Evolutionary conservation across 495 filamentous ascomycete species (phyloP).

Genomic region (Penicillium psychrofluorescens): DNA sequence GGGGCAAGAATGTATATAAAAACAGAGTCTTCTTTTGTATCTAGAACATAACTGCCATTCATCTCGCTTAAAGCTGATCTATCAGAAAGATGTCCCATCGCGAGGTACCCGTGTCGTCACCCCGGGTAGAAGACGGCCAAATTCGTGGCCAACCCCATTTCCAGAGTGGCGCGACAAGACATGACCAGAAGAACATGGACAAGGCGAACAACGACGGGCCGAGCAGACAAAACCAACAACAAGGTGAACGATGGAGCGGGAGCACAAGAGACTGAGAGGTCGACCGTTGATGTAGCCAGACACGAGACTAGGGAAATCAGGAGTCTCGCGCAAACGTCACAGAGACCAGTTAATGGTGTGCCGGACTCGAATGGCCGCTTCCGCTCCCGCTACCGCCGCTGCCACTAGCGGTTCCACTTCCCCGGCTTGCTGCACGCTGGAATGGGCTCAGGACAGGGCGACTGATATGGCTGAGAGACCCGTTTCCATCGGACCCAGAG

Average conservation of each 20-base stretch:
- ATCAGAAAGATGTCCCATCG: slow-evolving; percentile 5
- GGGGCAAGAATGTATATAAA: too few relatives aligned
- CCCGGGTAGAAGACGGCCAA: slow-evolving; percentile 1
- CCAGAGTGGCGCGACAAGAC: slow-evolving; percentile 4
- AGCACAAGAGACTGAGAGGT: slow-evolving; percentile 1
- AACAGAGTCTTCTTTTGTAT: slow-evolving; percentile 9
- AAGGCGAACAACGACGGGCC: slow-evolving; percentile 3
- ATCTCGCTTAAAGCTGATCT: slow-evolving; percentile 13
- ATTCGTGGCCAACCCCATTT: too few relatives aligned
- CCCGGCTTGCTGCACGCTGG: slow-evolving; percentile 34
- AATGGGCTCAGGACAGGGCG: slow-evolving; percentile 34
- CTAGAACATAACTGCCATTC: slow-evolving; percentile 14
- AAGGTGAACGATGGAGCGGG: slow-evolving; percentile 2
- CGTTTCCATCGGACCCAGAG: slow-evolving; percentile 27
- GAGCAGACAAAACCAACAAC: slow-evolving; percentile 1
- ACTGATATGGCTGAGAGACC: slow-evolving; percentile 19
- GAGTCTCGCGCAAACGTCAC: neutral
- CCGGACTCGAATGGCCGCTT: slow-evolving; percentile 39
- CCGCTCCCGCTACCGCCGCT: slow-evolving; percentile 37
- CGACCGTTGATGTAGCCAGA: neutral
- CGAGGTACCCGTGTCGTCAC: slow-evolving; percentile 4
- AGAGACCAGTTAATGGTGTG: slow-evolving; percentile 16
- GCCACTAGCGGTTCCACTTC: slow-evolving; percentile 39
- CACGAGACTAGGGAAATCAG: neutral
- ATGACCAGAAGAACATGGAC: neutral